A percentile compares a stretch with the other conserved stretches of the same genome.
Evolutionary conservation across 2,329 filamentous ascomycete genomes (phyloP).

Genomic region (Penicillium verrucosum): DNA sequence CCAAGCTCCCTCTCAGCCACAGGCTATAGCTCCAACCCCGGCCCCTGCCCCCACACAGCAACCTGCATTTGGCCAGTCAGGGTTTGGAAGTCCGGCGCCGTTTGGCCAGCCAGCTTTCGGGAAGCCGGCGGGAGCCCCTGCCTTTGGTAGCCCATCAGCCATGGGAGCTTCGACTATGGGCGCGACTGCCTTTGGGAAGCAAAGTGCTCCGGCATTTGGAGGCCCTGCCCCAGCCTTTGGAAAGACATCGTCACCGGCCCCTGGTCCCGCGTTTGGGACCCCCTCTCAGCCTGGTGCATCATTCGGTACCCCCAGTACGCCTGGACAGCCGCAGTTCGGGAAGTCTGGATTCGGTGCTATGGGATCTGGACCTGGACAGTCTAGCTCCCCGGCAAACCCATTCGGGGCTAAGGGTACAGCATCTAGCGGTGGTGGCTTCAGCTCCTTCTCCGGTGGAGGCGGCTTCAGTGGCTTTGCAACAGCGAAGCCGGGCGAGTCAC

Average conservation of each 20-base stretch:
- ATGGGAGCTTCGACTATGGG: slow-evolving; percentile 21
- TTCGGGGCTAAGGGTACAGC: slow-evolving; percentile 21
- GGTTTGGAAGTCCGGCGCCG: slow-evolving; percentile 4
- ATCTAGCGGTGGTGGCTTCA: slow-evolving; percentile 29
- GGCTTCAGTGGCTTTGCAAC: slow-evolving; percentile 30
- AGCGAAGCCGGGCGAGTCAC: slow-evolving; percentile 18
- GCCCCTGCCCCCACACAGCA: slow-evolving; percentile 14
- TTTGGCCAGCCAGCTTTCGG: slow-evolving; percentile 39
- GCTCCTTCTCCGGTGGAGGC: slow-evolving; percentile 21
- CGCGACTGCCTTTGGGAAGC: slow-evolving; percentile 29
- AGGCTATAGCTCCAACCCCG: slow-evolving; percentile 11
- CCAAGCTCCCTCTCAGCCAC: slow-evolving; percentile 10
- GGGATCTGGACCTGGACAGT: slow-evolving; percentile 31
- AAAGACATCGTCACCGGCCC: slow-evolving; percentile 28
- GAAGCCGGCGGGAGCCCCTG: slow-evolving; percentile 23
- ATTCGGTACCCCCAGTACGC: slow-evolving; percentile 37
- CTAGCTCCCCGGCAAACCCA: slow-evolving; percentile 28
- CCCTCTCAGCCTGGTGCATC: slow-evolving; percentile 26
- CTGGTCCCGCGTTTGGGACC: slow-evolving; percentile 36
- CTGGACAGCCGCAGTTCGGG: slow-evolving; percentile 37
- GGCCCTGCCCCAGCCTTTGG: slow-evolving; percentile 28
- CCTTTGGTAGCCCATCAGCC: slow-evolving; percentile 27
- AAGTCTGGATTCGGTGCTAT: slow-evolving; percentile 31
- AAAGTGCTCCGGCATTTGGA: slow-evolving; percentile 28
- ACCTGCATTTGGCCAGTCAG: slow-evolving; percentile 28